Base-by-base conservation (phyloP, 2,329 filamentous ascomycete species). In the Aureobasidium sp. region DNA sequence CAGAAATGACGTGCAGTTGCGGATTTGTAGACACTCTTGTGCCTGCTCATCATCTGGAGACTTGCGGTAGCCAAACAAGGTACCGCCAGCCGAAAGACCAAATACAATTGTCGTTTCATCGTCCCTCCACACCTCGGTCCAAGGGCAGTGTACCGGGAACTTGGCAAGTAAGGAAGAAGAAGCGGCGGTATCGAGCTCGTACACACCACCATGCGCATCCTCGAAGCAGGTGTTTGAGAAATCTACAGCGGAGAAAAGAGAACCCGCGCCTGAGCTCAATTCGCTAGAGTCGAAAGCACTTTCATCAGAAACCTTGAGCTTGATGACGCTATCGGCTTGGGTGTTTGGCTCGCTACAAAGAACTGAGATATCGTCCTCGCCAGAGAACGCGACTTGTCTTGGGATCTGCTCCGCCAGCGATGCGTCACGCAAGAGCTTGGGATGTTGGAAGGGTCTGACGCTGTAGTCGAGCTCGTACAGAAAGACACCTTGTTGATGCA, bases 1-100 rank as follows among this genome's bases (percentile, higher is more conserved):
- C 6, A 91, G 73, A 68, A 96, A 97, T 0, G 94, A 99, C 0
- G 93, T 97, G 74, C 91, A 96, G 68, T 94, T 96, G 73, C 89
- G 91, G 15, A 87, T 84, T 48, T 97, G 77, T 5, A 89, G 78
- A 17, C 82, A 84, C 3, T 87, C 85, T 70, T 92, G 89, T 44
- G 64, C 65, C 39, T 64, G 67, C 27, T 37, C 25, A 29, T 49
- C 57, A 17, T 55, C 62, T 4, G 31, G 64, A 56, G 39, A 70
- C 59, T 45, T 68, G 62, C 51, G 55, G 34, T 62, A 49, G 34
- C 88, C 90, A 71, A 89, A 95, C 0, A 99, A 78, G 60, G 87
- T 82, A 0, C 94, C 94, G 61, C 85, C 88, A 52, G 84, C 82
- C 3, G 91, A 88, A 65, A 97, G 77, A 1, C 90, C 89, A 64